phyloP scores from a whole-genome alignment of 2,329 filamentous ascomycete species.

The Penicillium decumbens region DNA sequence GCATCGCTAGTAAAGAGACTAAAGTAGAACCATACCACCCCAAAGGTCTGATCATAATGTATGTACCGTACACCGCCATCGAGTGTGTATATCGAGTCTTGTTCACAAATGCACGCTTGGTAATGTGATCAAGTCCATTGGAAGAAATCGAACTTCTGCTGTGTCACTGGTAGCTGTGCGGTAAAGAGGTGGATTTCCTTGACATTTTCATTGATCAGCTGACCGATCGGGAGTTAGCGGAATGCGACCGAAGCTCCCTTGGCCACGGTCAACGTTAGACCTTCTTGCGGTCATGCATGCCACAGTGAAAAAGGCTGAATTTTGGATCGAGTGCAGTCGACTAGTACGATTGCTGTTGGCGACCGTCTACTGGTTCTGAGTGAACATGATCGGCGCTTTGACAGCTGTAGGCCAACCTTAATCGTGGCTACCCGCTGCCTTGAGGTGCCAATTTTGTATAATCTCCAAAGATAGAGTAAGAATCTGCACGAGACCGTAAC shows the following conservation, averaged over 20 bases:
- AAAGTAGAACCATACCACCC: no score
- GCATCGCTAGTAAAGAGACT: no score
- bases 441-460: no score
- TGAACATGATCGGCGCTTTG: neutral
- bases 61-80: no score
- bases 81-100: neutral
- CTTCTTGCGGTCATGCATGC: neutral
- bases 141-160: neutral
- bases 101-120: neutral
- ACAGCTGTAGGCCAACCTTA: neutral
- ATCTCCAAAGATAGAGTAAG: no score
- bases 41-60: no score
- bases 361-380: neutral
- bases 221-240: conserved; percentile 5
- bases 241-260: neutral
- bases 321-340: neutral
- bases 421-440: neutral
- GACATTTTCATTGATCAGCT: conserved; percentile 13
- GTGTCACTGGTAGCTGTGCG: no score
- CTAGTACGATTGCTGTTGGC: neutral
- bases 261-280: neutral
- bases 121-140: neutral
- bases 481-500: no score
- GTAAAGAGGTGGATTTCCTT: conserved; percentile 2
- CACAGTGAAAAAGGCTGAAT: no score